Percentiles rank a stretch among this genome's conserved stretches.
These are phyloP conservation scores for Axilococcus clingmanii DNA, from an alignment of 139 green algal genomes.

Conservation along the genomic window DNA sequence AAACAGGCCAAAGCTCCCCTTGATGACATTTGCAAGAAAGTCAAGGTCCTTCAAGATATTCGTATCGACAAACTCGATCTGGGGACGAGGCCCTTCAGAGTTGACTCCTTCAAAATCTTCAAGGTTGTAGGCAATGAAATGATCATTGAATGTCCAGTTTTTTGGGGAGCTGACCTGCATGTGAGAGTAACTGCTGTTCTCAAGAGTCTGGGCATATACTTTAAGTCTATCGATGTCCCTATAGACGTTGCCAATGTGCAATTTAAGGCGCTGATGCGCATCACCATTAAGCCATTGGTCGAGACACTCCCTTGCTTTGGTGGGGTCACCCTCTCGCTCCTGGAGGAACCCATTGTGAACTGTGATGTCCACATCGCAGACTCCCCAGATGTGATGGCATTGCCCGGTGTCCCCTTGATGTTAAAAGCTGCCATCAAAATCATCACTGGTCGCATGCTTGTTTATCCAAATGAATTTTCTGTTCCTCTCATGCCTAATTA, in stretches of 20 bases:
- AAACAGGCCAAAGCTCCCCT: constrained; percentile 20
- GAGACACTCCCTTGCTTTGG: constrained; percentile 70
- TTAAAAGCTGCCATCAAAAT: constrained; percentile 26
- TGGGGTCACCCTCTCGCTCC: constrained; percentile 47
- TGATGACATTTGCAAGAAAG: constrained; percentile 8
- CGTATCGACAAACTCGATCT: constrained; percentile 42
- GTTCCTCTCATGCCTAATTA: constrained; percentile 67
- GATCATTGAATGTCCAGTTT: constrained; percentile 45
- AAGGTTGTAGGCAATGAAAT: constrained; percentile 49
- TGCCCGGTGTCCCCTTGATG: constrained; percentile 32
- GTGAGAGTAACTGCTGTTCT: constrained; percentile 18
- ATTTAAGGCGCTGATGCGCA: constrained; percentile 35
- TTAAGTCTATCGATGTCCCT: constrained; percentile 25
- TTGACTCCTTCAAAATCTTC: constrained; percentile 56
- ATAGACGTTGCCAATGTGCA: constrained; percentile 33
- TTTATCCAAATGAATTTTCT: constrained; percentile 59
- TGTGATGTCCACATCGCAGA: constrained; percentile 12
- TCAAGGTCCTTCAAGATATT: constrained; percentile 28
- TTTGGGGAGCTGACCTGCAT: constrained; percentile 54
- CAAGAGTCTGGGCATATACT: constrained; percentile 3
- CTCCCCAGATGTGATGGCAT: constrained; percentile 51
- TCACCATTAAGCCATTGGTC: constrained; percentile 58
- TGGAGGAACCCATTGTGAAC: constrained; percentile 27
- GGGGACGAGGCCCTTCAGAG: constrained; percentile 31
- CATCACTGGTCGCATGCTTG: constrained; percentile 31